phyloP scores from a whole-genome alignment of 202 grass and related monocot genomes.

The Zizania palustris region DNA sequence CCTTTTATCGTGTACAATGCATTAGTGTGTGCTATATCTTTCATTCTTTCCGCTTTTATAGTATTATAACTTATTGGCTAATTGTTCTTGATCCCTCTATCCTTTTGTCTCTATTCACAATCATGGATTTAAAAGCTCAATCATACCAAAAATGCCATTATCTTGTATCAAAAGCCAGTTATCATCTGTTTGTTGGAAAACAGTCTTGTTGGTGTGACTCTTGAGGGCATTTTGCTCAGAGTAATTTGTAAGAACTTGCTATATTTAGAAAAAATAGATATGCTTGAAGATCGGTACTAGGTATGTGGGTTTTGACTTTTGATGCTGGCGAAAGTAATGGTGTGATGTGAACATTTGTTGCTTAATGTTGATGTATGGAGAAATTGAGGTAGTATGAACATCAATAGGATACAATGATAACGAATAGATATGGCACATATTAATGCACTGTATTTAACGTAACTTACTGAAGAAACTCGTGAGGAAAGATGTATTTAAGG shows the following conservation, averaged over 20 bases:
- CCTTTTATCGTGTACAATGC: too few species aligned
- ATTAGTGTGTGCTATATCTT: too few species aligned
- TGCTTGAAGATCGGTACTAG: not conserved
- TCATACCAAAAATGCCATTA: not conserved
- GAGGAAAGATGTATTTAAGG: too few species aligned
- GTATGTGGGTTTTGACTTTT: not conserved
- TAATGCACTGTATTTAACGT: too few species aligned
- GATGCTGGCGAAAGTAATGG: not conserved
- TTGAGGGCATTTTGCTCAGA: not conserved
- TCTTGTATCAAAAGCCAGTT: not conserved
- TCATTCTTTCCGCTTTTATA: not conserved
- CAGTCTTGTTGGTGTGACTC: not conserved
- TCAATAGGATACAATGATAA: not conserved
- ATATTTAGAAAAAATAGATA: not conserved
- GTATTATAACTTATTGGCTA: too few species aligned
- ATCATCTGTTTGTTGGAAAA: not conserved
- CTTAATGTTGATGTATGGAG: not conserved
- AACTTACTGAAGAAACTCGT: not conserved
- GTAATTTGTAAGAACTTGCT: too few species aligned
- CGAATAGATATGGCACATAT: not conserved
- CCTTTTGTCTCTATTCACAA: not conserved
- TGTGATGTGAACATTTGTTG: not conserved
- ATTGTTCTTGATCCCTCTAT: not conserved
- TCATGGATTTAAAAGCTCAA: not conserved
- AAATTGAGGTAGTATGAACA: not conserved